Evolutionary conservation across 495 filamentous ascomycete genomes (phyloP), one percentile per base, ranked within the genome.

Genomic region (Talaromyces liani): DNA sequence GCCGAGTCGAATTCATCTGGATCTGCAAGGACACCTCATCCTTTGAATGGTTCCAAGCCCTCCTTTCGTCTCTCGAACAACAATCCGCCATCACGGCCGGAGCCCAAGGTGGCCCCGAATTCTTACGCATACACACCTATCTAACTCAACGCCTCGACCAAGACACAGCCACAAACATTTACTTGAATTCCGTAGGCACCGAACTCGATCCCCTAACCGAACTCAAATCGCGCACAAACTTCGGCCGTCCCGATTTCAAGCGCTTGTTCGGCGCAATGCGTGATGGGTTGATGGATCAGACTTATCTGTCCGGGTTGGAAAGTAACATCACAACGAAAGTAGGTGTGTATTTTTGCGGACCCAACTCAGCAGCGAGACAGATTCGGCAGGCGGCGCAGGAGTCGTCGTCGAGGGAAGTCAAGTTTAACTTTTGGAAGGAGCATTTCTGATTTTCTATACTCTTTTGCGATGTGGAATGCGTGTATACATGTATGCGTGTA

Each of bases 381-480:
- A 97, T 99, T 69, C 86, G 86, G 71, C 87, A 86, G 70, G 92
- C 94, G 14, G 88, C 91, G 58, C 87, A 85, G 68, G 69, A 74
- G 53, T 86, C 88, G 6, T 90, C 85, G 20, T 86, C 81, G 6
- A 83, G 80, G 65, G 90, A 96, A 66, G 90, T 98, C 62, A 84
- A 84, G 62, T 99, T 98, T 79, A 91, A 91, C 72, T 99, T 99
- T 81, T 99, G 94, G 94, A 99, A 98, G 78, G 94, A 99, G 77
- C 92, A 99, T 81, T 89, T 84, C 64, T 81, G 73, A 64, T 64
- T 9, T 31, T 51, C 9, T 54, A n/a, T 20, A 41, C 55, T 63
- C 41, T 31, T 64, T 29, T 63, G 14, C 31, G 16, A n/a, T 31
- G 29, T 31, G 27, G 4, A 27, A 59, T 62, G 16, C 8, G 49